Percentiles rank a stretch among this genome's conserved stretches.
These are phyloP conservation scores for Stellera chamaejasme DNA, from an alignment of 345 rosid genomes.

Conservation along the genomic window DNA sequence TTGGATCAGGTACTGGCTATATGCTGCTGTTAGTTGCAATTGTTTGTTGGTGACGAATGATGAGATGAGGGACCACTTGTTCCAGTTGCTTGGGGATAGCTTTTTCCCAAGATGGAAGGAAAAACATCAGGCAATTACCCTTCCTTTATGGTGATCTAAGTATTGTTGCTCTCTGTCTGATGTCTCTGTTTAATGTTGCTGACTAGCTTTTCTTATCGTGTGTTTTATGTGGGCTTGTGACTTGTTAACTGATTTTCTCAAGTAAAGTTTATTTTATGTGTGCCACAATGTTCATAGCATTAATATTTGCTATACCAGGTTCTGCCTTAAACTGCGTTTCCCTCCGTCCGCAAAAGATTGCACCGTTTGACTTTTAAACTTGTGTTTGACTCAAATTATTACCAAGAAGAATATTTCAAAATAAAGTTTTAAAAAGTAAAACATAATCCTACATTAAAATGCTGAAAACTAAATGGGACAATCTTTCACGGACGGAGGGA, in stretches of 20 bases:
- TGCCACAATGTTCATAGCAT: neutral
- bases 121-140: constrained; percentile 73
- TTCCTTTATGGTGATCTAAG: neutral
- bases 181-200: neutral
- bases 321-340: too few species aligned
- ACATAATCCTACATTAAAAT: too few species aligned
- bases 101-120: constrained; percentile 99
- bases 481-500: too few species aligned
- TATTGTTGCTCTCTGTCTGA: neutral
- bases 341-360: too few species aligned
- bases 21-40: constrained; percentile 82
- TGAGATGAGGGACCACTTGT: constrained; percentile 98
- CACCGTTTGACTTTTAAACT: too few species aligned
- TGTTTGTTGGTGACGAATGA: constrained; percentile 85
- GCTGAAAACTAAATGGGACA: too few species aligned
- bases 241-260: neutral
- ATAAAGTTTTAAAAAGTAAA: too few species aligned
- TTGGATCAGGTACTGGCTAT: constrained; percentile 81
- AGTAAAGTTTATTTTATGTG: neutral
- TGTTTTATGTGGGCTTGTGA: constrained; percentile 1
- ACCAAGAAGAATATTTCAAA: too few species aligned
- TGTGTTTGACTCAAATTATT: too few species aligned
- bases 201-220: neutral
- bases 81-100: constrained; percentile 78
- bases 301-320: neutral